Evolutionary conservation across 2,329 filamentous ascomycete species (phyloP).

Genomic region (Calonectria ilicicola): DNA sequence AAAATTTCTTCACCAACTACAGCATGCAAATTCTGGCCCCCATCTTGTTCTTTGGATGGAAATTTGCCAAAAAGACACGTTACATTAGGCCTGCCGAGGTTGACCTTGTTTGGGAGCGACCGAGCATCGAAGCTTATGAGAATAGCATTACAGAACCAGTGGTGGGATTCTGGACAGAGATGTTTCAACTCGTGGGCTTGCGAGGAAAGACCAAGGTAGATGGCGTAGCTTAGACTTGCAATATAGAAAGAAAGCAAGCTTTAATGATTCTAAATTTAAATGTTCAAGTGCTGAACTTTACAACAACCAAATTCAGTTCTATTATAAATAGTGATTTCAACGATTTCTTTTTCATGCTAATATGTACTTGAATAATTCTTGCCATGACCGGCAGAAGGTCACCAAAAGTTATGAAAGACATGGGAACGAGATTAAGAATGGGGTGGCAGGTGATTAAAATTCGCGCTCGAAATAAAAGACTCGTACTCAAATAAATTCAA

Average conservation of each 20-base stretch:
- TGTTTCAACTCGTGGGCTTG: constrained; percentile 47
- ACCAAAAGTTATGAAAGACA: too few species aligned
- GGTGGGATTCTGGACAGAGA: constrained; percentile 67
- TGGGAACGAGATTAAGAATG: too few species aligned
- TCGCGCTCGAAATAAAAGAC: too few species aligned
- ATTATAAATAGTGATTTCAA: not conserved
- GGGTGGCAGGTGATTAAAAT: too few species aligned
- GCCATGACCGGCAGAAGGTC: too few species aligned
- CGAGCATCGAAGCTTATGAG: constrained; percentile 69
- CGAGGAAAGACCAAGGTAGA: not conserved
- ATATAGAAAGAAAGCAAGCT: not conserved
- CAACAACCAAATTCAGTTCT: not conserved
- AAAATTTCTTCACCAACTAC: constrained; percentile 65
- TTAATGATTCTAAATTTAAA: not conserved
- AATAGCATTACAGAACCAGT: constrained; percentile 60
- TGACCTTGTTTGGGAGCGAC: constrained; percentile 71
- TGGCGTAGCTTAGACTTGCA: not conserved
- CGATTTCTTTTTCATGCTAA: too few species aligned
- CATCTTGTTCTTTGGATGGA: constrained; percentile 70
- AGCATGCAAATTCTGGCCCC: constrained; percentile 67
- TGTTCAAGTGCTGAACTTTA: not conserved
- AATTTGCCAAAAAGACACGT: constrained; percentile 70
- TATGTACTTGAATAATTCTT: too few species aligned
- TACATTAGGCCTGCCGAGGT: constrained; percentile 65
- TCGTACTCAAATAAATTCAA: too few species aligned